Base-by-base conservation (phyloP, 768 basidiomycete species). In the Suillus weaverae region DNA sequence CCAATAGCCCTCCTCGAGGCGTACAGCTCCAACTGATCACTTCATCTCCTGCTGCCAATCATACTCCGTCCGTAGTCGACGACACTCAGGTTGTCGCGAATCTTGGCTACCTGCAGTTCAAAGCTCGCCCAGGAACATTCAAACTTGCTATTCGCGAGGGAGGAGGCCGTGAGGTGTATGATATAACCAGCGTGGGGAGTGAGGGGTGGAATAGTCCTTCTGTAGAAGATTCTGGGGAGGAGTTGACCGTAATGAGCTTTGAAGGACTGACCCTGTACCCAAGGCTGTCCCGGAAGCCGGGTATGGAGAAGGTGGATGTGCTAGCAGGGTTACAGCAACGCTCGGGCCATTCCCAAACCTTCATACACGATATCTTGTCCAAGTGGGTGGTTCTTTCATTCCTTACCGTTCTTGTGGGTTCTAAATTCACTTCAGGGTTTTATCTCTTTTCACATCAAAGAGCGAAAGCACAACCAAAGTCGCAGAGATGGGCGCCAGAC, bases 71-170 rank as follows among this genome's bases (percentile, higher is more conserved):
- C 14, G 57, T 67, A 33, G 80, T 96, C 16, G 93, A 91, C 8
- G 95, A 97, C 69, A 99, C 97, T 0, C 91, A 89, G 64, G 89
- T 99, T 44, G 93, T 97, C 62, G 94, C 91, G 5, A 99, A 99
- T 73, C 80, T 99, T 6, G 97, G 97, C 2, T 99, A 99, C 76
- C 79, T 98, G 62, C 97, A 99, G 73, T 95, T 99, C 80, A 95
- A 94, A 74, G 90, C 92, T 1, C 91, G 85, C 62, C 97, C 97
- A 0, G 97, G 97, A 1, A 88, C 92, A 0, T 96, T 91, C 80
- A 81, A 83, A 54, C 81, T 98, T 1, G 88, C 89, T 68, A 95
- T 99, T 61, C 85, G 96, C 1, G 82, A 86, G 38, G 96, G 97
- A 0, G 82, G 89, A 22, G 93, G 94, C 6, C 81, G 85, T 54